These are phyloP conservation scores for Thuja plicata DNA, from an alignment of 83 land plant genomes.

Conservation along the genomic window DNA sequence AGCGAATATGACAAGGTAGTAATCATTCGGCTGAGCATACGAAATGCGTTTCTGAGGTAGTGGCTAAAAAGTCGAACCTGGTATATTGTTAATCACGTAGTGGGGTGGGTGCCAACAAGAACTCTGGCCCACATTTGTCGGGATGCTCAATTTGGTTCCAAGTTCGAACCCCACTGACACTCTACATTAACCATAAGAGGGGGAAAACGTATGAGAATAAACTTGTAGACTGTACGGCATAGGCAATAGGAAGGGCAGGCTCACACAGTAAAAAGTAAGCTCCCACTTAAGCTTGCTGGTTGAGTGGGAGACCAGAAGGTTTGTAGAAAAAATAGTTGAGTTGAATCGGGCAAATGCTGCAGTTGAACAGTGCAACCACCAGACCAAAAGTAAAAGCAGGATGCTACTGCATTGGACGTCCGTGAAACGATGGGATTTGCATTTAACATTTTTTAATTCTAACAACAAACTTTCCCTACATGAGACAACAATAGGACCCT, in stretches of 20 bases:
- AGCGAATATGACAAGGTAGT: neutral
- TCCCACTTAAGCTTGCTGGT: neutral
- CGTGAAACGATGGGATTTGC: neutral
- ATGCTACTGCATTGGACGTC: neutral
- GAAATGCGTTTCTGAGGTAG: no score
- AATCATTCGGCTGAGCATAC: neutral
- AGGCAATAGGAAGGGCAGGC: no score
- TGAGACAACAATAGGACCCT: no score
- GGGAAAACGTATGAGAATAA: no score
- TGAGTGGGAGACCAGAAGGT: neutral
- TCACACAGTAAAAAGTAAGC: no score
- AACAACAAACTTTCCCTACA: neutral
- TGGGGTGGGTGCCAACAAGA: neutral
- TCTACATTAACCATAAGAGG: no score
- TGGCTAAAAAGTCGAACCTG: no score
- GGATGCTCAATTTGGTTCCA: neutral
- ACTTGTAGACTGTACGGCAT: no score
- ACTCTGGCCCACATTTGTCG: conserved; percentile 4
- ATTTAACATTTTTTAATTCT: neutral
- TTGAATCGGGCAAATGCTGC: neutral
- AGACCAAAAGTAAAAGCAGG: neutral
- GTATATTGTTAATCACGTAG: neutral
- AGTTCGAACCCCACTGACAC: no score
- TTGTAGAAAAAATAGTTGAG: neutral
- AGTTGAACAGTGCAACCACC: neutral